Percentiles rank a stretch among this genome's conserved stretches.
phyloP scores from a whole-genome alignment of 2,329 filamentous ascomycete genomes.

The Hansfordia pulvinata region DNA sequence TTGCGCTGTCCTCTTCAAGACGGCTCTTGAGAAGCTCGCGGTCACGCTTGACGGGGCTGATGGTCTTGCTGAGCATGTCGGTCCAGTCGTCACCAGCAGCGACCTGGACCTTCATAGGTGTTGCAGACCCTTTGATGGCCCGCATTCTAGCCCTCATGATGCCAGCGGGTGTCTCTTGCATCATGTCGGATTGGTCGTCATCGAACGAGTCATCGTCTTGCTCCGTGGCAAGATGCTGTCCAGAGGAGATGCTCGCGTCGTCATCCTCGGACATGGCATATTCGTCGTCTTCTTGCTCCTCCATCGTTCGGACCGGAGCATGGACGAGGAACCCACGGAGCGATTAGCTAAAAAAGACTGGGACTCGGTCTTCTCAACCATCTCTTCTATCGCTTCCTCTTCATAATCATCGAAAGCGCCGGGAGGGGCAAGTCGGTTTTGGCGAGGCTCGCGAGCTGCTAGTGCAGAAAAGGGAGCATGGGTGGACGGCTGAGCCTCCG shows the following conservation, averaged over 20 bases:
- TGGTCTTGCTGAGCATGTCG: conserved; percentile 83
- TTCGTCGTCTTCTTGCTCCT: conserved; percentile 59
- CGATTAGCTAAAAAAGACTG: conserved; percentile 86
- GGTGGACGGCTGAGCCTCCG: conserved; percentile 12
- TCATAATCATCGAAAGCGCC: conserved; percentile 63
- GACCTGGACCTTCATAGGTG: conserved; percentile 45
- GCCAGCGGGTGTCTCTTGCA: conserved; percentile 42
- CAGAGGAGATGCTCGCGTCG: conserved; percentile 66
- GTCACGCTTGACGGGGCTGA: conserved; percentile 87
- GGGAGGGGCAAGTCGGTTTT: conserved; percentile 43
- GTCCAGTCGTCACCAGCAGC: conserved; percentile 77
- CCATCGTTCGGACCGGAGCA: conserved; percentile 41
- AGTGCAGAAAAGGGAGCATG: conserved; percentile 27
- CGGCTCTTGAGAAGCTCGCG: conserved; percentile 53
- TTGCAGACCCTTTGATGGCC: conserved; percentile 44
- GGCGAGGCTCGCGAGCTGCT: conserved; percentile 40
- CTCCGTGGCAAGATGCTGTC: conserved; percentile 66
- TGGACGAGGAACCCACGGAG: conserved; percentile 69
- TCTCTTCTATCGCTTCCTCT: conserved; percentile 36
- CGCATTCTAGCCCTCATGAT: conserved; percentile 51
- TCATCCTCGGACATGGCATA: conserved; percentile 62
- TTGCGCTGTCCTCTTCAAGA: conserved; percentile 38
- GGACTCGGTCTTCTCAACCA: conserved; percentile 26
- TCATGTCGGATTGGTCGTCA: conserved; percentile 28
- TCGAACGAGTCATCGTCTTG: conserved; percentile 44